These are phyloP conservation scores for Lasiodiplodia citricola DNA, from an alignment of 2,329 filamentous ascomycete genomes.

Conservation along the genomic window DNA sequence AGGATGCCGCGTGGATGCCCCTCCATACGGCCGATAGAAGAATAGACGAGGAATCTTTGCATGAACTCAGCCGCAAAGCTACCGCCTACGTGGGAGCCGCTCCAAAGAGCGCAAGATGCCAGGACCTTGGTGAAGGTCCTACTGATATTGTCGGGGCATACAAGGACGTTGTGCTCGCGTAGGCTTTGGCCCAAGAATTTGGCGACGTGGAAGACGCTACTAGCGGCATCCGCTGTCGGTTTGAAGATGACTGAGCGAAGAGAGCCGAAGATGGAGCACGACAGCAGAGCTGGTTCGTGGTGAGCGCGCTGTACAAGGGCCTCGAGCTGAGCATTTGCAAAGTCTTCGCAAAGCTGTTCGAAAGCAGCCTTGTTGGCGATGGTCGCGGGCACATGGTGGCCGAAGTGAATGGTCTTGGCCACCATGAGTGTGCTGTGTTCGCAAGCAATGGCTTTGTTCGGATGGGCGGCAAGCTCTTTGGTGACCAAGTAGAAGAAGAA, in stretches of 20 bases:
- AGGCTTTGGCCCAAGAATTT: neutral
- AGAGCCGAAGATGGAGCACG: neutral
- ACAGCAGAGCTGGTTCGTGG: neutral
- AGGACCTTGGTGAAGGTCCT: neutral
- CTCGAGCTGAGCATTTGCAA: neutral
- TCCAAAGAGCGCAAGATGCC: conserved; percentile 5
- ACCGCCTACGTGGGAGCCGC: neutral
- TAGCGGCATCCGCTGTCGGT: neutral
- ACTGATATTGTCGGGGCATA: neutral
- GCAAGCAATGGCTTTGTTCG: neutral
- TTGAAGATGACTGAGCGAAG: neutral
- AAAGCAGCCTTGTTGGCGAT: neutral
- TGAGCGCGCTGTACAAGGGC: neutral
- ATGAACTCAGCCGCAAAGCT: neutral
- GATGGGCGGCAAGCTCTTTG: neutral
- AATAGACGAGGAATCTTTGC: neutral
- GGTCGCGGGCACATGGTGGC: neutral
- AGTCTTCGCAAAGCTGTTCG: neutral
- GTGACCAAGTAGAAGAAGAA: neutral
- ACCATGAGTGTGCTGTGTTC: neutral
- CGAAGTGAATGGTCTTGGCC: neutral
- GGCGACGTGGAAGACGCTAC: neutral
- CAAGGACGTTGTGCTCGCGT: neutral
- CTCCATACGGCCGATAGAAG: neutral
- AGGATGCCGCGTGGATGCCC: neutral